Evolutionary conservation across 1,284 basidiomycete species (phyloP).

Genomic region (Sanguinoderma infundibulare): DNA sequence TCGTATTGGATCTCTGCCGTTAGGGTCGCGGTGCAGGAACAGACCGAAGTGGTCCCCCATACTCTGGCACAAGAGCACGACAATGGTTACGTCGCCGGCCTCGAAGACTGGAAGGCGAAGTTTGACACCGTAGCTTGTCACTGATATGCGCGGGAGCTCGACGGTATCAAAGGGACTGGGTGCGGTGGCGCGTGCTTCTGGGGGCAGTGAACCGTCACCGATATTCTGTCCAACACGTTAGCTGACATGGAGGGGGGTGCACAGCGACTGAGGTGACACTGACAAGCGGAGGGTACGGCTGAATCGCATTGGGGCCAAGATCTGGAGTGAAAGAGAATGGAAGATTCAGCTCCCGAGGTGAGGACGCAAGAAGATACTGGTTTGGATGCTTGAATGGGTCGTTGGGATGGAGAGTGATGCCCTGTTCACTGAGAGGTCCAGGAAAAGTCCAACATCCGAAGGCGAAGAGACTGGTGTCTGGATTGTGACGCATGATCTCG

Average conservation of each 20-base stretch:
- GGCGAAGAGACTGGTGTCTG: constrained; percentile 1
- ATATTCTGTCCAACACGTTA: background rate
- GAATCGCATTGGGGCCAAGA: too few relatives aligned
- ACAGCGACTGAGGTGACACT: background rate
- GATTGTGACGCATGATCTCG: constrained; percentile 1
- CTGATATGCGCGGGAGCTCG: background rate
- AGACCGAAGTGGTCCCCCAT: background rate
- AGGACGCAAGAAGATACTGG: too few relatives aligned
- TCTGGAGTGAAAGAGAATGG: too few relatives aligned
- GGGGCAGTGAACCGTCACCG: background rate
- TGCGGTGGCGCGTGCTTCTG: too few relatives aligned
- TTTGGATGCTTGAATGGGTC: too few relatives aligned
- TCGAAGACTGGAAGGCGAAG: background rate
- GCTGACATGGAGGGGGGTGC: background rate
- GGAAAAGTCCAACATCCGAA: background rate
- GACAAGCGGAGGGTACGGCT: too few relatives aligned
- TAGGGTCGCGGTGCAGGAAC: background rate
- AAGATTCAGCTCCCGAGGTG: too few relatives aligned
- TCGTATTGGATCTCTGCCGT: background rate
- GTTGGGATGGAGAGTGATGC: background rate
- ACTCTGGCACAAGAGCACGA: background rate
- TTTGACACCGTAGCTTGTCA: background rate
- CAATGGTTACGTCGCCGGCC: background rate
- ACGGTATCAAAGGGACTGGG: background rate
- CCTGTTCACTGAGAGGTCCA: background rate